Conservation (phyloP, 1,284 basidiomycete genomes). For the Ustilago bromivora region DNA sequence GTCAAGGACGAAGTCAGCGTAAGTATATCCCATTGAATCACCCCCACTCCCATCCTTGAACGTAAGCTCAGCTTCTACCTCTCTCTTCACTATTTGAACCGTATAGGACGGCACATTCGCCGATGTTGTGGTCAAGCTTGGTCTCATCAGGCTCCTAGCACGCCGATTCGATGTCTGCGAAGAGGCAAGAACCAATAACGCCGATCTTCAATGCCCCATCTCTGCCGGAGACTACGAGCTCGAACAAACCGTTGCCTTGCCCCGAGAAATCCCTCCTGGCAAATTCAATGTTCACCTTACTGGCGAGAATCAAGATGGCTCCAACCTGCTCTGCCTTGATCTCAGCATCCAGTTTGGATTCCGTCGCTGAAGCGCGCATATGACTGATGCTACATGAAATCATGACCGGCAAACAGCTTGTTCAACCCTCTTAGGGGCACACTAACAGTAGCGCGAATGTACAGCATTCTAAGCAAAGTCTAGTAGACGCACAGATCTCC, state of each 20-base stretch:
- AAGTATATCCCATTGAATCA: slow-evolving; percentile 22
- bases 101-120: slow-evolving; percentile 59
- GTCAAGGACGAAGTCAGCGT: slow-evolving; percentile 56
- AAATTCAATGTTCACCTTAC: slow-evolving; percentile 83
- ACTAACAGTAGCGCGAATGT: background rate
- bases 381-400: background rate
- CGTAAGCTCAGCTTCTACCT: background rate
- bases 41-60: no score
- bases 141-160: slow-evolving; percentile 60
- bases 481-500: slow-evolving; percentile 1
- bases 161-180: slow-evolving; percentile 66
- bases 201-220: slow-evolving; percentile 64
- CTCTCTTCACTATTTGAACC: background rate
- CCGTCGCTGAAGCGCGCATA: slow-evolving; percentile 27
- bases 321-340: slow-evolving; percentile 83
- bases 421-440: background rate
- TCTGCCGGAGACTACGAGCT: slow-evolving; percentile 61
- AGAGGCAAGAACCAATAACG: slow-evolving; percentile 58
- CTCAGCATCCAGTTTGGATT: slow-evolving; percentile 75
- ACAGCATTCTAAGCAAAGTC: slow-evolving; percentile 11
- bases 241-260: slow-evolving; percentile 63
- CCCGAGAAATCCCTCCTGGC: slow-evolving; percentile 67
- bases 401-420: background rate
- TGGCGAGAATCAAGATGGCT: slow-evolving; percentile 82
- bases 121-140: slow-evolving; percentile 66